Evolutionary conservation across 1,284 basidiomycete genomes (phyloP), one percentile per base, ranked within the genome.

Genomic region (Wolfiporia cocos): DNA sequence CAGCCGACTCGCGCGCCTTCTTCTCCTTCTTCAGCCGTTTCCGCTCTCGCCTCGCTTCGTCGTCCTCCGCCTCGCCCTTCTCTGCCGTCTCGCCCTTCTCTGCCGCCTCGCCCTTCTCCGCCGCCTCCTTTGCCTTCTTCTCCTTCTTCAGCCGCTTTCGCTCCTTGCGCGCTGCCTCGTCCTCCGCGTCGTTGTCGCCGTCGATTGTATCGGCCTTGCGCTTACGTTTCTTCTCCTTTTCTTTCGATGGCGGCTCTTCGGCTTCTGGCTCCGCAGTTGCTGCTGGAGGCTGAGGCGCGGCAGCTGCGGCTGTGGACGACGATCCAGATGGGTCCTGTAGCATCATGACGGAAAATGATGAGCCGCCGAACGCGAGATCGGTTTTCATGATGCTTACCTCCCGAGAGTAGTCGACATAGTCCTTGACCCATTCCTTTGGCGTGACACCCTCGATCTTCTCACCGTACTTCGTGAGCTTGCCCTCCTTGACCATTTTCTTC

Each of bases 401-500:
- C 40, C 82, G 75, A 50, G 73, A 77, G 58, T 96, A 98, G 67
- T 99, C 95, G 47, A 95, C 79, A 64, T 99, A 99, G 58, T 89
- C 89, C 55, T 82, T 79, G 59, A 78, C 87, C 96, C 96, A 99
- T 47, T 86, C 82, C 18, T 81, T 70, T 9, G 96, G 96, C 1
- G 96, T 99, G 42, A 86, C 79, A 37, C 88, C 90, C n/a, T 88
- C 83, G 46, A 92, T 81, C 58, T 88, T 85, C 65, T 96, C 87
- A 36, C 96, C 96, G 62, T 93, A 88, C 71, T 94, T 99, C 61
- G 95, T 90, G 42, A 99, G 83, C 67, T 94, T 91, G 43, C 95
- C 94, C 20, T 92, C 90, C 72, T 95, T 94, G 61, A 95, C 80
- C 79, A 94, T 76, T 65, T 97, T 97, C 75, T 99, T 99, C 79